Base-by-base conservation (phyloP, 2,329 filamentous ascomycete species). In the Fusarium compactum region DNA sequence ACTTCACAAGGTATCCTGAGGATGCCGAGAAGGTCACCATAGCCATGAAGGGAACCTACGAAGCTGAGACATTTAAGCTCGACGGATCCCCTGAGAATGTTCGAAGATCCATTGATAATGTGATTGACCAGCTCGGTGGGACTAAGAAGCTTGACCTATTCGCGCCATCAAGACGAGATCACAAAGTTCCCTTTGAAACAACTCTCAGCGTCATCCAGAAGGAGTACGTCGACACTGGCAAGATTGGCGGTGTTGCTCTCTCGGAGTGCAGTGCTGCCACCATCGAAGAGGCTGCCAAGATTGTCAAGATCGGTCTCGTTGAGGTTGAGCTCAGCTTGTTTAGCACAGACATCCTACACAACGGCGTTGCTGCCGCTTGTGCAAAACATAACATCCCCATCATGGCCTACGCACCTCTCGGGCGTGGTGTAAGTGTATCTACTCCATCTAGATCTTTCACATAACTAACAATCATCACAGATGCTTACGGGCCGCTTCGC, bases 391-490 rank as follows among this genome's bases (percentile, higher is more conserved):
- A 84, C 48, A 93, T 95, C 64, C 90, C 91, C 0, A 81, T 95
- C 50, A 80, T 93, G 38, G 91, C 90, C 1, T 95, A 94, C 80
- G 91, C 90, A 46, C 92, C 92, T 2, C 82, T 94, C 0, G 90
- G 91, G 7, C 82, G 87, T 27, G 85, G 85, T 3, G 81, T 83
- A 76, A 74, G 80, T 77, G 11, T 50, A 54, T 25, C 14, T 25
- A 25, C n/a, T 29, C 22, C 14, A 12, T 18, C 7, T 22, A 16
- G 41, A 43, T 7, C 5, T 18, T 25, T 20, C 18, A 11, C n/a
- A 8, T 20, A 40, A 30, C 72, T 76, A 57, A 75, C 46, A 24
- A 7, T 10, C 11, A 30, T 15, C 15, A 6, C 30, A 80, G 77
- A 69, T 80, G 32, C 77, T 80, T 32, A 69, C 77, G 11, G 76